Percentiles rank a stretch among this genome's conserved stretches.
These are phyloP conservation scores for Clarkia xantiana DNA, from an alignment of 345 rosid species.

Conservation along the genomic window DNA sequence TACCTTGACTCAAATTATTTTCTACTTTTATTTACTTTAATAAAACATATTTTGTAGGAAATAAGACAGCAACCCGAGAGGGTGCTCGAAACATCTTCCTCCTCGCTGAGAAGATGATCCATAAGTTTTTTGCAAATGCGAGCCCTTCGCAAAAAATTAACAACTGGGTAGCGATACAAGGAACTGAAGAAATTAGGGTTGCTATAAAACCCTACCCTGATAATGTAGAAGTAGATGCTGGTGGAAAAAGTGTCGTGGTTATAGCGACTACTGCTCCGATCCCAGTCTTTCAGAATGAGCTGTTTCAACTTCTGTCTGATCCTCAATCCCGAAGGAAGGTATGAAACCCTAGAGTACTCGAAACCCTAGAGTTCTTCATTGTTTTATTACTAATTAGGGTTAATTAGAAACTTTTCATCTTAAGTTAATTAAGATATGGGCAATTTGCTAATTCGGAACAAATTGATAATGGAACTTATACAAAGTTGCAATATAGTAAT, in stretches of 20 bases:
- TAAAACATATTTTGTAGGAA: background rate
- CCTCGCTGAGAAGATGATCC: constrained; percentile 25
- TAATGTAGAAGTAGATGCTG: constrained; percentile 4
- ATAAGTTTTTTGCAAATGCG: constrained; percentile 14
- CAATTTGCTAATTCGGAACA: no score
- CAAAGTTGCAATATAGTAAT: no score
- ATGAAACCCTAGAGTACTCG: background rate
- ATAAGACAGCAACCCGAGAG: constrained; percentile 1
- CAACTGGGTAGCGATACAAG: constrained; percentile 20
- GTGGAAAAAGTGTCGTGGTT: constrained; percentile 5
- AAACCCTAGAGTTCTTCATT: background rate
- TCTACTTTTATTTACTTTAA: background rate
- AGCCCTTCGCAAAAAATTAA: constrained; percentile 4
- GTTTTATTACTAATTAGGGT: background rate
- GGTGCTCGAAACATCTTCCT: constrained; percentile 24
- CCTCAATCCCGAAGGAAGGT: constrained; percentile 22
- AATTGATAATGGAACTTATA: no score
- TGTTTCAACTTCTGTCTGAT: constrained; percentile 20
- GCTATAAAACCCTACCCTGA: constrained; percentile 5
- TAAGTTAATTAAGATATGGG: no score
- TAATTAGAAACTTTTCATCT: background rate
- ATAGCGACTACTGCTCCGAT: constrained; percentile 24
- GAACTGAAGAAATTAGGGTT: constrained; percentile 17
- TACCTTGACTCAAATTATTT: background rate
- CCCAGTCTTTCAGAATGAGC: constrained; percentile 9